These are phyloP conservation scores for Syncephalastrum sp. DNA, from an alignment of 371 early-diverging fungal species.

Conservation along the genomic window DNA sequence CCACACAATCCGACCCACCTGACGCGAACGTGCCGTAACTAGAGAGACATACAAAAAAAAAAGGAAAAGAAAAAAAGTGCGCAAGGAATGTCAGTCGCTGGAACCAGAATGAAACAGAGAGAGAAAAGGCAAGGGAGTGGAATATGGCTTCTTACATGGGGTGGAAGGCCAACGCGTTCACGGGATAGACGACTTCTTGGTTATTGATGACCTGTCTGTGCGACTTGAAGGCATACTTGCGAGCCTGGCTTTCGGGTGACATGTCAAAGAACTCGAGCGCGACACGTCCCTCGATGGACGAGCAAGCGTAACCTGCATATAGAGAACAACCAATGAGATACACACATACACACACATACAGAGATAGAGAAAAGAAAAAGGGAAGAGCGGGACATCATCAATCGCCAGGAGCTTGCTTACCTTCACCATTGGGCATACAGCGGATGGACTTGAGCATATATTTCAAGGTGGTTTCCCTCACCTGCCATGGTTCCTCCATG, in stretches of 20 bases:
- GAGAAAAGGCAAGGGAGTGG: too few relatives aligned
- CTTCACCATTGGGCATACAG: conserved; percentile 82
- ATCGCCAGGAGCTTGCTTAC: conserved; percentile 22
- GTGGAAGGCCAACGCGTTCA: conserved; percentile 91
- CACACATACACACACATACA: not conserved
- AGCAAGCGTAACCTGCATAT: conserved; percentile 68
- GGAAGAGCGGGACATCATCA: too few relatives aligned
- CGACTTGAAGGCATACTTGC: conserved; percentile 95
- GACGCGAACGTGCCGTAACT: conserved; percentile 92
- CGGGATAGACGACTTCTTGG: conserved; percentile 89
- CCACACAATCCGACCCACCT: conserved; percentile 93
- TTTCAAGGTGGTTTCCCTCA: conserved; percentile 77
- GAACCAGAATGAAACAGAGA: too few relatives aligned
- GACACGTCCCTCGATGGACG: conserved; percentile 93
- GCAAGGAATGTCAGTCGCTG: not conserved
- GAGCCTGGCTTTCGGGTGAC: conserved; percentile 58
- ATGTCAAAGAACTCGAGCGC: conserved; percentile 92
- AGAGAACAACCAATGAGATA: not conserved
- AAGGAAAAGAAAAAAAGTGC: not conserved
- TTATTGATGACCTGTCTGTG: conserved; percentile 80
- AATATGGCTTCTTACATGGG: conserved; percentile 61
- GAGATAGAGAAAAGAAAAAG: too few relatives aligned
- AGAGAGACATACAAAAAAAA: not conserved
- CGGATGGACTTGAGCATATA: conserved; percentile 80
- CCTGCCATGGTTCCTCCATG: conserved; percentile 70